Evolutionary conservation across 2,329 filamentous ascomycete species (phyloP).

Genomic region (Aspergillus pseudoviridinutans): DNA sequence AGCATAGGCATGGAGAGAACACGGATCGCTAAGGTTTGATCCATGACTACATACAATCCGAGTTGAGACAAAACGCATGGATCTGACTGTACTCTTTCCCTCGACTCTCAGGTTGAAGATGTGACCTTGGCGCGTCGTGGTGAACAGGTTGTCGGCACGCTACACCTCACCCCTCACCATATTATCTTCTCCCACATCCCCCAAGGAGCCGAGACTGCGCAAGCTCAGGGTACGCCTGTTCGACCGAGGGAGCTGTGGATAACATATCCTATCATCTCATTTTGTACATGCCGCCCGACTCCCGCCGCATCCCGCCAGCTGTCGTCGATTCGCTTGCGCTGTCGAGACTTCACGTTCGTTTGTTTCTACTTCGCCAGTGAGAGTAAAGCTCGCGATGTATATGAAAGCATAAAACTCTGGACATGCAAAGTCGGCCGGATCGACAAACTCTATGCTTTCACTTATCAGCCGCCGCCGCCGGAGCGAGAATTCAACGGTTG

Average conservation of each 20-base stretch:
- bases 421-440: constrained; percentile 79
- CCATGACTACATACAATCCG: constrained; percentile 1
- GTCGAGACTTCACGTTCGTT: constrained; percentile 90
- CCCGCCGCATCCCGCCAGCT: constrained; percentile 65
- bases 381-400: constrained; percentile 73
- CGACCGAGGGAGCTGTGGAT: constrained; percentile 78
- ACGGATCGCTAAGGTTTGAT: constrained; percentile 41
- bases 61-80: neutral
- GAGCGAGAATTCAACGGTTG: constrained; percentile 77
- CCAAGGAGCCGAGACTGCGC: constrained; percentile 34
- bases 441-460: constrained; percentile 88
- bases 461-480: constrained; percentile 68
- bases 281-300: constrained; percentile 72
- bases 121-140: constrained; percentile 58
- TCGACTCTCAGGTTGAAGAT: constrained; percentile 45
- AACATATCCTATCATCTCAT: constrained; percentile 84
- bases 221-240: constrained; percentile 38
- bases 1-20: constrained; percentile 42
- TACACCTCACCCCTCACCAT: constrained; percentile 61
- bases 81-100: constrained; percentile 1
- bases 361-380: constrained; percentile 82
- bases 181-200: constrained; percentile 60
- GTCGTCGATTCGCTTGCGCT: constrained; percentile 80
- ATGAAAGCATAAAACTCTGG: constrained; percentile 75
- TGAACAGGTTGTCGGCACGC: constrained; percentile 54